A percentile compares a stretch with the other conserved stretches of the same genome.
Conservation (phyloP, 2,329 filamentous ascomycete species). For the Sclerotinia sclerotiorum region DNA sequence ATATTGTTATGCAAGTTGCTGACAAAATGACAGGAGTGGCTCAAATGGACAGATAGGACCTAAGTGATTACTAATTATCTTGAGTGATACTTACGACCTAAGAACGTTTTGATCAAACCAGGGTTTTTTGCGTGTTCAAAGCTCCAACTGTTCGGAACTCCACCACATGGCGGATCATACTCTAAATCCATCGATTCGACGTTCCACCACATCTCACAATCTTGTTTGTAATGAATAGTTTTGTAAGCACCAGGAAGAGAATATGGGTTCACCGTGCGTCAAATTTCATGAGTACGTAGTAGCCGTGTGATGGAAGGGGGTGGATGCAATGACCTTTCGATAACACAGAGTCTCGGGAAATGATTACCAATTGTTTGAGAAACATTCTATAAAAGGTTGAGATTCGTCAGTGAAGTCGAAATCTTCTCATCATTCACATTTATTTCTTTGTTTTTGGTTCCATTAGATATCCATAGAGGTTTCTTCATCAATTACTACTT, state of each 20-base stretch:
- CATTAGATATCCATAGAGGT: neutral
- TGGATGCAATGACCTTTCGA: neutral
- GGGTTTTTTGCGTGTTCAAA: neutral
- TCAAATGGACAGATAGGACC: neutral
- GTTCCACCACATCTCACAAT: neutral
- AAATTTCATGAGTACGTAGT: neutral
- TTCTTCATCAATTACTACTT: neutral
- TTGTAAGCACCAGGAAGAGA: neutral
- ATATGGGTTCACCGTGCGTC: neutral
- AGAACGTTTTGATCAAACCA: neutral
- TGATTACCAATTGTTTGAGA: neutral
- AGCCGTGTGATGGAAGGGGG: neutral
- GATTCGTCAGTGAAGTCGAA: neutral
- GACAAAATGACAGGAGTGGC: neutral
- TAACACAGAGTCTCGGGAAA: no score
- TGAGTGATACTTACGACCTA: neutral
- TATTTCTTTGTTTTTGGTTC: neutral
- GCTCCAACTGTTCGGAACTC: neutral
- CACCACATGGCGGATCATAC: neutral
- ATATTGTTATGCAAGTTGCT: neutral
- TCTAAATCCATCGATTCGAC: neutral
- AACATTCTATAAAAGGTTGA: neutral
- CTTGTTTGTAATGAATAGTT: neutral
- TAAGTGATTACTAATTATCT: neutral
- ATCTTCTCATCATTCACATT: neutral